Evolutionary conservation across 495 filamentous ascomycete genomes (phyloP), one percentile per base, ranked within the genome.

Genomic region (Penicillium lagena): DNA sequence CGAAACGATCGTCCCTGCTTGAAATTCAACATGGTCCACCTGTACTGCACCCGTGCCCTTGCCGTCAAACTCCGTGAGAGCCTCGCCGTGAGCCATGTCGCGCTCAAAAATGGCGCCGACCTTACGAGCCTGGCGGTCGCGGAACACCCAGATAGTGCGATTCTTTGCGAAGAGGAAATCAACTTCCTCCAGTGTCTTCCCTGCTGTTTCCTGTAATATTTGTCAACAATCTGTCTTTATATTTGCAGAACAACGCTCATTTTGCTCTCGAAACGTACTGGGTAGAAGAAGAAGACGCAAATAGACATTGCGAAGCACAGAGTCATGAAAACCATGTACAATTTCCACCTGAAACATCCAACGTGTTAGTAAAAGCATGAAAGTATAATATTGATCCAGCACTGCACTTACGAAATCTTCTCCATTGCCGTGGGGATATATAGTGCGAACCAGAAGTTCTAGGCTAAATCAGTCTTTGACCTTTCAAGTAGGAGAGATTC

Each of bases 21-120:
- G 6, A 37, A 38, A 28, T 28, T 48, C 50, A n/a, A 53, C 46
- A 45, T 49, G 31, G 11, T 46, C 50, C 2, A 46, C 27, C 4
- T 45, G 36, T 17, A 41, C 28, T 7, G 34, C 13, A 7, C 33
- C 37, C 1, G 35, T 29, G 7, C 12, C 27, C 13, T 45, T 49
- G 6, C 50, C 50, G 35, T 60, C 51, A 39, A 64, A 64, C 1
- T 48, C 53, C 9, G 60, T 64, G 30, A 64, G 49, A n/a, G 60
- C 60, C 35, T 64, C 59, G 1, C 60, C 60, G 40, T 53, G 59
- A 12, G 50, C 47, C 39, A 62, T 49, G 22, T 64, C 60, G n/a
- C 59, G 55, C 29, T 64, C 52, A 35, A 64, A 60, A 7, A 64
- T 50, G 10, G 59, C 59, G 4, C 60, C 60, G 11, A 64, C 51